Evolutionary conservation across 2,329 filamentous ascomycete genomes (phyloP), one percentile per base, ranked within the genome.

Genomic region (Fusarium bactridioides): DNA sequence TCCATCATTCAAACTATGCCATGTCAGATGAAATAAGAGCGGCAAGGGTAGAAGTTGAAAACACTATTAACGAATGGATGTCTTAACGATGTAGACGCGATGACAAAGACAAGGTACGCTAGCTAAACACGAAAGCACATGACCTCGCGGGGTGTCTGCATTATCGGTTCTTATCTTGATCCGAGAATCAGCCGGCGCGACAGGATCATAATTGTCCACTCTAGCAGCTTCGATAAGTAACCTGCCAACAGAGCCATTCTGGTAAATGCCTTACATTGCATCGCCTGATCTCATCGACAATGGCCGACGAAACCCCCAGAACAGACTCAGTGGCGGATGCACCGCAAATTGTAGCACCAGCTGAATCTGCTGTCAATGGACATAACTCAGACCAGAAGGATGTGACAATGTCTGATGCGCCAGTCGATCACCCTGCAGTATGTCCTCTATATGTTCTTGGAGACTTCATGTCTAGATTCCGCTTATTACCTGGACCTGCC

Each of bases 371-470:
- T 35, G 55, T 67, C 40, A 76, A 65, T 70, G 72, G 64, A 45
- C 67, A 74, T 23, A 63, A 69, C 23, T 69, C 70, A 43, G 77
- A 77, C 37, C 76, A 76, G 31, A 82, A 79, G 67, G 85, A 86
- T 67, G 71, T 84, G 40, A 70, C 81, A 5, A 86, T 86, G 85
- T 78, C 80, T 15, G 85, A 86, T 74, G 83, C 78, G 38, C 79
- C 80, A 45, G 70, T 74, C 31, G 84, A 86, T 31, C 82, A 83
- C 57, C 79, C 81, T 70, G 79, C 80, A 35, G 84, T 86, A 80
- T 59, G 61, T 67, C 27, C 27, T 60, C 21, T 33, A 13, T 4
- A 41, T 56, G 15, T 25, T 23, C n/a, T 11, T n/a, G 10, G 12
- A 23, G 13, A 21, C 7, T 10, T 23, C 4, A 10, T 31, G 9